Percentiles rank a stretch among this genome's conserved stretches.
These are phyloP conservation scores for Penstemon barbatus DNA, from an alignment of 257 asterid species.

Conservation along the genomic window DNA sequence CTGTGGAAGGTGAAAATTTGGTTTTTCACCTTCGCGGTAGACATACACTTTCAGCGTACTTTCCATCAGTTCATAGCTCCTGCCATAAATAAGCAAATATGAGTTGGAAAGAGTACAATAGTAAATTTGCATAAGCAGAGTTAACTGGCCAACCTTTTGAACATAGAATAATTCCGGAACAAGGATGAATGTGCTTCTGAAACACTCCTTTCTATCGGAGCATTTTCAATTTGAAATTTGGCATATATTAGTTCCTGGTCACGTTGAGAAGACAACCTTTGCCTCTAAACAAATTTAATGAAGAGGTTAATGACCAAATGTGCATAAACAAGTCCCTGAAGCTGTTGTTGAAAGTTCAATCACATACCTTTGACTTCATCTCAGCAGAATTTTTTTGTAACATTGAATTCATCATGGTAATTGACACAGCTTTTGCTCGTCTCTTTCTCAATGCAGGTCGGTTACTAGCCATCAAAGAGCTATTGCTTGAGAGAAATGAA, in stretches of 20 bases:
- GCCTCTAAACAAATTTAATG: conserved; percentile 43
- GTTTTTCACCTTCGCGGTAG: conserved; percentile 61
- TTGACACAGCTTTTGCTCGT: conserved; percentile 36
- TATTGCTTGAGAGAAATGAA: conserved; percentile 27
- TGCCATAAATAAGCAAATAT: conserved; percentile 33
- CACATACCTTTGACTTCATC: conserved; percentile 41
- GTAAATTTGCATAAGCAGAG: too few relatives aligned
- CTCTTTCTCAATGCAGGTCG: conserved; percentile 25
- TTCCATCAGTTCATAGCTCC: conserved; percentile 72
- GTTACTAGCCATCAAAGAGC: conserved; percentile 23
- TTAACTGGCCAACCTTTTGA: conserved; percentile 39
- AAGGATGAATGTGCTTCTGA: conserved; percentile 40
- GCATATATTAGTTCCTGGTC: conserved; percentile 52
- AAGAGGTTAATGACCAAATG: conserved; percentile 26
- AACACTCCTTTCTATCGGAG: conserved; percentile 41
- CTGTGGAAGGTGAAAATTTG: conserved; percentile 55
- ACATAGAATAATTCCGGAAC: conserved; percentile 59
- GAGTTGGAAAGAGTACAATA: too few relatives aligned
- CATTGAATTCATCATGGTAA: conserved; percentile 47
- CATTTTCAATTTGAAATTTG: conserved; percentile 44
- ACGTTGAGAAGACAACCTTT: conserved; percentile 38
- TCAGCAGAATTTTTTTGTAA: conserved; percentile 33
- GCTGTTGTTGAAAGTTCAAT: conserved; percentile 20
- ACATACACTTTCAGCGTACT: conserved; percentile 48
- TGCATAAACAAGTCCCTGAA: neutral